phyloP scores from a whole-genome alignment of 2,329 filamentous ascomycete genomes.

The Penicillium sp. region DNA sequence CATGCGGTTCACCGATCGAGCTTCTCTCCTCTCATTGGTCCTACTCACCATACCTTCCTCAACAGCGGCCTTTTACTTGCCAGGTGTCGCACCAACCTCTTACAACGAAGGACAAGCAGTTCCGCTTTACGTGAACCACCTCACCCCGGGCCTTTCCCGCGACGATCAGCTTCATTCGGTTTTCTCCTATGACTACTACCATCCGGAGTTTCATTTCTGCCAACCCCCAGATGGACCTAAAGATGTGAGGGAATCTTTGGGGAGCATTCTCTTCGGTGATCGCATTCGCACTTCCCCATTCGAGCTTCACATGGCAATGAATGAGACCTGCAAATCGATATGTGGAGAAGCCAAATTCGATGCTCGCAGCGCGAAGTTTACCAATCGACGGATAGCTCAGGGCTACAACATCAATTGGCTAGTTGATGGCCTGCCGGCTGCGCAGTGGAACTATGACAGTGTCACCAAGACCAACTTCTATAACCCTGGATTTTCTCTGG shows the following conservation, averaged over 20 bases:
- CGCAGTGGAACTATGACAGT: slow-evolving; percentile 73
- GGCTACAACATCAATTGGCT: slow-evolving; percentile 95
- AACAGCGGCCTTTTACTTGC: slow-evolving; percentile 81
- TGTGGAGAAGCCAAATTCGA: slow-evolving; percentile 67
- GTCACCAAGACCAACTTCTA: slow-evolving; percentile 77
- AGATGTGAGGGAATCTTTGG: slow-evolving; percentile 80
- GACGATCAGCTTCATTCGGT: slow-evolving; percentile 86
- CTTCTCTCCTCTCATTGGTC: slow-evolving; percentile 29
- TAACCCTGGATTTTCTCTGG: slow-evolving; percentile 84
- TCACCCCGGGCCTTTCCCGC: slow-evolving; percentile 76
- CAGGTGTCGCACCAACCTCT: slow-evolving; percentile 88
- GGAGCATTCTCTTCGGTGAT: slow-evolving; percentile 95
- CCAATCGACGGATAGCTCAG: slow-evolving; percentile 76
- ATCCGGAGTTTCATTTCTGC: slow-evolving; percentile 83
- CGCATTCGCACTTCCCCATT: slow-evolving; percentile 96
- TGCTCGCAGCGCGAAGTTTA: slow-evolving; percentile 66
- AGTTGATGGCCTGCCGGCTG: slow-evolving; percentile 88
- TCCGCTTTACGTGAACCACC: slow-evolving; percentile 85
- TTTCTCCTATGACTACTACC: slow-evolving; percentile 94
- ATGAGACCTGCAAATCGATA: slow-evolving; percentile 80
- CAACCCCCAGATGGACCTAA: slow-evolving; percentile 70
- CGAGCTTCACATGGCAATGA: slow-evolving; percentile 76
- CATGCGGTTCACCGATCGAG: slow-evolving; percentile 37
- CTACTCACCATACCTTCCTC: slow-evolving; percentile 33
- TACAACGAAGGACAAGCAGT: slow-evolving; percentile 78